Base-by-base conservation (phyloP, 371 early-diverging fungal genomes). In the Mortierella sp. region DNA sequence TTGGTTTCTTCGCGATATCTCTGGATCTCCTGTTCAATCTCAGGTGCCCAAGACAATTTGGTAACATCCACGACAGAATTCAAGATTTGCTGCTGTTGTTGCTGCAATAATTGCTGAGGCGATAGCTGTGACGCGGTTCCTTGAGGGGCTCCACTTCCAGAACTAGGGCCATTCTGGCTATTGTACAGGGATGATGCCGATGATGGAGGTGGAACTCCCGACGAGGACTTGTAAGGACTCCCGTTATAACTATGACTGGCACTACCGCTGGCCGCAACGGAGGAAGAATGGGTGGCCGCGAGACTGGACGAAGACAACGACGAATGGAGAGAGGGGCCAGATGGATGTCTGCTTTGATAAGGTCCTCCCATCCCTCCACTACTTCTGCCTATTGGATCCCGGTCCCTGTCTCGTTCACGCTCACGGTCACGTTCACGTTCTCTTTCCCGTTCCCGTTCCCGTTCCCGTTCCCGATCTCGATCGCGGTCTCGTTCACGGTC, bases 61-160 rank as follows among this genome's bases (percentile, higher is more conserved):
- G 70, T 69, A 18, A 76, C 78, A 62, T 76, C 78, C 18, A 70
- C 66, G 3, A 76, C 78, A 1, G 70, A 39, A 42, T 38, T 76
- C 65, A 76, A 49, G 59, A 76, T 66, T 51, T 76, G 78, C 52
- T 76, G 78, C 23, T 76, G 78, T 13, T 76, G 78, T 31, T 76
- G 76, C 24, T 76, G 78, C 3, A 70, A 47, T 24, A 64, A 46
- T 46, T 65, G 76, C 16, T 74, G 76, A 12, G 64, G 59, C 21
- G 76, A 48, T 30, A 50, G 24, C 28, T 67, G 74, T 1, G 68
- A 21, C 3, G 64, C 57, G 2, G 58, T 21, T 24, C 71, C 71
- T 31, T 59, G 67, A 28, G 3, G 12, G 0, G 53, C 0, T 6
- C 55, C 45, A 1, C 45, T 48, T 24, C 42, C 39, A 28, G 57